Evolutionary conservation across 2,329 filamentous ascomycete genomes (phyloP), one percentile per base, ranked within the genome.

Genomic region (Sarocladium brachiariae): DNA sequence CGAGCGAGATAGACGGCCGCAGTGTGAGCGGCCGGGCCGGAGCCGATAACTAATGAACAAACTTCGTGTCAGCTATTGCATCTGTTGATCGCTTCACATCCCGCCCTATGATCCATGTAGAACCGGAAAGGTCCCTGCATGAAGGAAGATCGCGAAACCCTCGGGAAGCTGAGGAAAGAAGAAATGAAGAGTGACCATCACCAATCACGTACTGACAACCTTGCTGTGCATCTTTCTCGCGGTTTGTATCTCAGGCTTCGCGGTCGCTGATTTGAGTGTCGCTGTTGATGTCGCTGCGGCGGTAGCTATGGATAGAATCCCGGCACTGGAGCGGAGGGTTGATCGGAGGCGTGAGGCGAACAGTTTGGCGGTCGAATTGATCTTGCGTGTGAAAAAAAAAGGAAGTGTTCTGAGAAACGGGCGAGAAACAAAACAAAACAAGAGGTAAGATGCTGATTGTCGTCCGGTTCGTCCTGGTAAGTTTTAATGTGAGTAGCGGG

Each of bases 1-100:
- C 93, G 87, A 45, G 91, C 87, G 62, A 96, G 85, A 73, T 99
- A 99, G 67, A 99, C 84, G 68, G 93, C 93, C 55, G 93, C 93
- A 43, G 93, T 99, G 75, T 99, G 93, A 71, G 91, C 93, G 60
- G 91, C 93, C 56, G 93, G 93, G 75, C 93, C 93, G 55, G 93
- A 99, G 75, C 93, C 91, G 72, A 89, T 86, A 65, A 90, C 80
- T 83, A 52, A 7, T 7, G 16, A 14, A 21, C 16, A 16, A 4
- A 4, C 7, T 16, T 45, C 23, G 4, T 27, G 23, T 27, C 41
- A 45, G 41, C 13, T n/a, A 16, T n/a, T 8, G 18, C 10, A 43
- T 31, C 35, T 33, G 38, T 50, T 35, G 45, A 13, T 27, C 14
- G 23, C 11, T n/a, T n/a, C n/a, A n/a, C n/a, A n/a, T n/a, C n/a